Percentiles rank a stretch among this genome's conserved stretches.
Conservation (phyloP, 2,329 filamentous ascomycete genomes). For the Exophiala xenobiotica region DNA sequence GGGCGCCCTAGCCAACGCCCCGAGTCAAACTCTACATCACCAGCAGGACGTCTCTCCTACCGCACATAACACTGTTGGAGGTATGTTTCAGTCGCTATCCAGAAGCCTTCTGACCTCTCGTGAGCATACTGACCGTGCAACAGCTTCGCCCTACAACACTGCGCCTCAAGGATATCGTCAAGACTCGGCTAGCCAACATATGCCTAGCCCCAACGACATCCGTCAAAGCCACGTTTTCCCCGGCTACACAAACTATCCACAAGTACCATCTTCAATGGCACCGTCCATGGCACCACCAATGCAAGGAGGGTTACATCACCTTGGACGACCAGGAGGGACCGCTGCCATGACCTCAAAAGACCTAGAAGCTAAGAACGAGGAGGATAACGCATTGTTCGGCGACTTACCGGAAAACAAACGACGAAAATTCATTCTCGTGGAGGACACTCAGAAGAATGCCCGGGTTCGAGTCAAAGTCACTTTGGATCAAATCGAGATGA, state of each 20-base stretch:
- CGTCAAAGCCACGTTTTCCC: constrained; percentile 74
- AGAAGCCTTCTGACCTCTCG: no score
- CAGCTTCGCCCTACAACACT: constrained; percentile 28
- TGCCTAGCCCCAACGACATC: constrained; percentile 60
- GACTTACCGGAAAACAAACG: constrained; percentile 86
- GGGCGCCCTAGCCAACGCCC: constrained; percentile 68
- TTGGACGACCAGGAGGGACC: constrained; percentile 32
- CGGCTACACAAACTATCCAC: constrained; percentile 65
- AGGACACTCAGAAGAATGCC: constrained; percentile 77
- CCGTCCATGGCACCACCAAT: constrained; percentile 66
- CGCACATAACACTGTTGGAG: constrained; percentile 72
- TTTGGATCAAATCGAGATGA: constrained; percentile 89
- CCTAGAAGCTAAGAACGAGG: constrained; percentile 40
- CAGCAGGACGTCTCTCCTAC: constrained; percentile 64
- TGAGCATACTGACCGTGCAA: constrained; percentile 5
- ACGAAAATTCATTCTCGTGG: constrained; percentile 94
- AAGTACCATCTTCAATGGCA: constrained; percentile 49
- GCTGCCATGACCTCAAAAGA: constrained; percentile 31
- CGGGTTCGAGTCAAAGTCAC: constrained; percentile 86
- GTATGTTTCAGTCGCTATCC: constrained; percentile 73
- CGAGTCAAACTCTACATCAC: constrained; percentile 69
- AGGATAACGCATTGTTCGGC: constrained; percentile 73
- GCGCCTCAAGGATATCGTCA: constrained; percentile 28
- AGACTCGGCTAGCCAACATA: constrained; percentile 24
- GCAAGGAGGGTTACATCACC: constrained; percentile 54